phyloP scores from a whole-genome alignment of 2,329 filamentous ascomycete genomes.

The Penicillium sumatraense region DNA sequence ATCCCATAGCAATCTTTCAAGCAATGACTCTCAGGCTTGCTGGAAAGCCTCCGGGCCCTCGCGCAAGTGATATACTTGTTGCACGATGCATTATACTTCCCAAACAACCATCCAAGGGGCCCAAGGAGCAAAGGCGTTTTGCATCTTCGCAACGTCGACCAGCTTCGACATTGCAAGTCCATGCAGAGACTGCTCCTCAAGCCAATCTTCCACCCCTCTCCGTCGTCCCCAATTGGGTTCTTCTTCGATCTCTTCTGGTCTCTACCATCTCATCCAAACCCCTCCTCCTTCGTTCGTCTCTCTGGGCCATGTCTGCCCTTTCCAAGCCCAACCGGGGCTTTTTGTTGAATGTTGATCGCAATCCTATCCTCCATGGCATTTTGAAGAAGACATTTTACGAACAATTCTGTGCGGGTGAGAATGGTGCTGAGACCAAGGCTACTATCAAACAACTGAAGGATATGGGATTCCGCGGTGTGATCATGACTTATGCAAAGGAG shows the following conservation, averaged over 20 bases:
- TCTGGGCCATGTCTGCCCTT: constrained; percentile 69
- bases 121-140: constrained; percentile 4
- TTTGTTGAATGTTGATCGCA: constrained; percentile 73
- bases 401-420: constrained; percentile 89
- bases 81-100: constrained; percentile 6
- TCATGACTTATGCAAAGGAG: constrained; percentile 82
- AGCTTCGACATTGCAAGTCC: constrained; percentile 22
- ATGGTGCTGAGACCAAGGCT: constrained; percentile 65
- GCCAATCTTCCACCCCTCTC: constrained; percentile 26
- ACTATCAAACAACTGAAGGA: constrained; percentile 69
- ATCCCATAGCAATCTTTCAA: not conserved
- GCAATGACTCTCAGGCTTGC: constrained; percentile 15
- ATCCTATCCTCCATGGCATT: constrained; percentile 70
- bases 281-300: constrained; percentile 69
- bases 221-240: constrained; percentile 37
- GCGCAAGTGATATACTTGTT: constrained; percentile 12
- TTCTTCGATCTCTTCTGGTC: constrained; percentile 50
- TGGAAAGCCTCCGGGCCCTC: constrained; percentile 14
- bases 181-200: constrained; percentile 6
- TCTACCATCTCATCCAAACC: constrained; percentile 54
- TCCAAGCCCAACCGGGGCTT: constrained; percentile 57
- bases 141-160: constrained; percentile 12
- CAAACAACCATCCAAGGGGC: not conserved
- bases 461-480: constrained; percentile 81
- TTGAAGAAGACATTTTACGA: constrained; percentile 73